A percentile compares a stretch with the other conserved stretches of the same genome.
These are phyloP conservation scores for Talaromyces sp. DNA, from an alignment of 2,329 filamentous ascomycete genomes.

Conservation along the genomic window DNA sequence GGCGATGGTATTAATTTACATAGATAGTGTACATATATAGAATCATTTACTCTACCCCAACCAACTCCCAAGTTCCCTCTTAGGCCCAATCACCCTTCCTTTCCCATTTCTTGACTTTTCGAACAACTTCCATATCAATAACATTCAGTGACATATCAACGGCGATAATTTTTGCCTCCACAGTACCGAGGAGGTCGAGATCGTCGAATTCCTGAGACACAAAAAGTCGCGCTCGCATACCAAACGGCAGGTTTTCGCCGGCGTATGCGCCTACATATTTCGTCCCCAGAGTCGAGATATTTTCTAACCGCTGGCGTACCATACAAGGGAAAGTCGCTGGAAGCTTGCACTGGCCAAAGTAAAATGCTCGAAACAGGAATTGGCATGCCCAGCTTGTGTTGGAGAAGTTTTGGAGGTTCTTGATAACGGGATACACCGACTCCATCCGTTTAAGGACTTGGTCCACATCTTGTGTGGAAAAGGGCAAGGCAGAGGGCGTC, in stretches of 20 bases:
- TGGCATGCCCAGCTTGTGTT: slow-evolving; percentile 48
- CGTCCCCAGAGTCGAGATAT: slow-evolving; percentile 19
- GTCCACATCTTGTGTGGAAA: slow-evolving; percentile 45
- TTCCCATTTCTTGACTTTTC: slow-evolving; percentile 28
- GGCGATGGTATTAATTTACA: background rate
- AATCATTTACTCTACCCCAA: background rate
- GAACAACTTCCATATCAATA: slow-evolving; percentile 30
- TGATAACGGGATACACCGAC: slow-evolving; percentile 37
- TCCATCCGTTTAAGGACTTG: slow-evolving; percentile 42
- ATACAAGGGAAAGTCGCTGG: slow-evolving; percentile 44
- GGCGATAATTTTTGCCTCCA: slow-evolving; percentile 30
- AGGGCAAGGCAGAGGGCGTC: slow-evolving; percentile 42
- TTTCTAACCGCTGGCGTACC: slow-evolving; percentile 24
- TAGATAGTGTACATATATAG: background rate
- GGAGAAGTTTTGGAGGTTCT: slow-evolving; percentile 35
- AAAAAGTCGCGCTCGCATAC: slow-evolving; percentile 26
- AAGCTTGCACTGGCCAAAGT: slow-evolving; percentile 50
- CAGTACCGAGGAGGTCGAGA: slow-evolving; percentile 27
- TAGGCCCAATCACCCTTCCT: slow-evolving; percentile 17
- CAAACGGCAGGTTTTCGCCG: slow-evolving; percentile 27
- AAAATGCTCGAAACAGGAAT: slow-evolving; percentile 55
- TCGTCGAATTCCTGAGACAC: slow-evolving; percentile 21
- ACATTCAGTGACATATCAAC: slow-evolving; percentile 29
- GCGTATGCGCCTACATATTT: slow-evolving; percentile 19
- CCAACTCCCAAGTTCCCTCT: background rate